Base-by-base conservation (phyloP, 2,329 filamentous ascomycete genomes). In the Pestalotiopsis sp. region DNA sequence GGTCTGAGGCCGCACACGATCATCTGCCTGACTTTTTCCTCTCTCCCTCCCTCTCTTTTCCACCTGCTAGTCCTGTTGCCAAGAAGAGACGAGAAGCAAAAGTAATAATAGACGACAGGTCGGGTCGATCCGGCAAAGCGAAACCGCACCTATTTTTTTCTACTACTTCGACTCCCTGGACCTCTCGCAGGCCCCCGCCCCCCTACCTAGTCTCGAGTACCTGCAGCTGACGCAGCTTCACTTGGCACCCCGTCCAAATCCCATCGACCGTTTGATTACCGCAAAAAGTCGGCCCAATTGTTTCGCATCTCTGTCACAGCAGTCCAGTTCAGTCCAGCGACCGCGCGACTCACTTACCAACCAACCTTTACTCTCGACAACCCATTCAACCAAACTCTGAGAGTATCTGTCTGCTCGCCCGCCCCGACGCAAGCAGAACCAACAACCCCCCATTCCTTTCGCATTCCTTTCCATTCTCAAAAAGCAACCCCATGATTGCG, bases 261-360 rank as follows among this genome's bases (percentile, higher is more conserved):
- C 63, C 49, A 66, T 66, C 63, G 63, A 66, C 63, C 63, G 63
- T 66, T 66, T 66, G 63, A 66, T 66, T 66, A 66, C 63, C 63
- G 27, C 59, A 23, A 64, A 62, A 64, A 45, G 39, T 45, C 38
- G 62, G 41, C 27, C 62, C 62, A 36, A 9, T 49, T 52, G 62
- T 64, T 64, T 64, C 62, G 62, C 62, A 64, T 64, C 27, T 27
- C 25, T 27, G n/a, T 60, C n/a, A n/a, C 57, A 60, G 56, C 20
- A 36, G 31, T 9, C 7, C 31, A 36, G 31, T 31, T 31, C 27
- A 31, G 27, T 31, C 7, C 27, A 31, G 6, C 27, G 27, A 31
- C 27, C 27, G 27, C 20, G 20, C 56, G 12, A 23, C 14, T 23
- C 20, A 23, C 20, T 23, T 23, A 23, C 20, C 20, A 23, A 23